phyloP scores from a whole-genome alignment of 2,329 filamentous ascomycete genomes.

The Aspergillus arachidicola region DNA sequence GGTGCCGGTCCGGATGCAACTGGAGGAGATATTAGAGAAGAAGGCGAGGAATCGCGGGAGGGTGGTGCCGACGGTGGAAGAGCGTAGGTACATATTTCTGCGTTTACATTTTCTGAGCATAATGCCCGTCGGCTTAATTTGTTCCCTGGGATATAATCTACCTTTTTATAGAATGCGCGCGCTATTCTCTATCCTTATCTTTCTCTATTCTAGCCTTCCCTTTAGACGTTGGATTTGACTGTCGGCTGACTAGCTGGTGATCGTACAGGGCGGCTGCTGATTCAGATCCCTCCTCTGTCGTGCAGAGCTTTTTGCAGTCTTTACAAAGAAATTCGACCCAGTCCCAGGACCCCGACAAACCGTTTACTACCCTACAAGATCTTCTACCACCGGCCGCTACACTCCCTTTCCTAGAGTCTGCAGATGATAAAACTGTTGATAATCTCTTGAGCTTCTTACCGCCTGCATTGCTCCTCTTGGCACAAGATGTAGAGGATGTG shows the following conservation, averaged over 20 bases:
- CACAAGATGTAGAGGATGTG: constrained; percentile 65
- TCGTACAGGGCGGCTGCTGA: constrained; percentile 60
- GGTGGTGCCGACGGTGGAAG: constrained; percentile 94
- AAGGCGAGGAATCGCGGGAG: constrained; percentile 84
- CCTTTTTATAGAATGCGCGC: not conserved
- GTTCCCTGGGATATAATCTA: not conserved
- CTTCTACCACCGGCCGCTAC: constrained; percentile 78
- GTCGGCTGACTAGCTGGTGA: constrained; percentile 1
- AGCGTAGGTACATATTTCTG: constrained; percentile 86
- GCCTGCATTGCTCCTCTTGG: constrained; percentile 73
- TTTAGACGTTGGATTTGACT: not conserved
- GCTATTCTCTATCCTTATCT: not conserved
- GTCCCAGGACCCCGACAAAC: constrained; percentile 57
- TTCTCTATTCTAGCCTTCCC: not conserved
- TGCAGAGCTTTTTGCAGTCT: constrained; percentile 87
- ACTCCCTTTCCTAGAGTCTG: constrained; percentile 72
- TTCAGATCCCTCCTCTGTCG: constrained; percentile 73
- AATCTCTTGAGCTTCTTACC: constrained; percentile 77
- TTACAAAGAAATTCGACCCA: constrained; percentile 62
- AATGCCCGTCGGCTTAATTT: no score
- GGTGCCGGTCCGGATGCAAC: constrained; percentile 86
- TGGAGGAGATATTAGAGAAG: constrained; percentile 86
- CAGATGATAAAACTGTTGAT: constrained; percentile 67
- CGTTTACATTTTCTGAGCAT: constrained; percentile 24
- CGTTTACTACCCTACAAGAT: constrained; percentile 83